A percentile compares a stretch with the other conserved stretches of the same genome.
These are phyloP conservation scores for Eremochloa ophiuroides DNA, from an alignment of 176 grass and related monocot species.

Conservation along the genomic window DNA sequence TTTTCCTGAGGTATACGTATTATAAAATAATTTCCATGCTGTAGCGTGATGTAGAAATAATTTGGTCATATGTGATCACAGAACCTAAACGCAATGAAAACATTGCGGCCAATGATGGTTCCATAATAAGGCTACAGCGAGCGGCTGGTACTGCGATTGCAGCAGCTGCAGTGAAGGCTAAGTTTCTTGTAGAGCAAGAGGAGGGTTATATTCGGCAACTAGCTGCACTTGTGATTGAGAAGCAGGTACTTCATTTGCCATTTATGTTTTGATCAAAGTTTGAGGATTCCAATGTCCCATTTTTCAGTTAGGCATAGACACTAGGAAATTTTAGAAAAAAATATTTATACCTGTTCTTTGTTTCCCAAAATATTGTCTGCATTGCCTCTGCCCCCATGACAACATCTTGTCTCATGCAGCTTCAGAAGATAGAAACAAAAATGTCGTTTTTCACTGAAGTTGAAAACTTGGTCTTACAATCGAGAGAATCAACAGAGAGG, in stretches of 20 bases:
- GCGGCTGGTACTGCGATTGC: constrained; percentile 61
- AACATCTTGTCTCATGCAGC: constrained; percentile 29
- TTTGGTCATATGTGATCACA: constrained; percentile 28
- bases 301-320: not conserved
- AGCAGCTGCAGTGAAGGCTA: constrained; percentile 73
- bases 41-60: not conserved
- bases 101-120: not conserved
- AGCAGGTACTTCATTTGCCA: constrained; percentile 39
- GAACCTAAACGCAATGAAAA: constrained; percentile 33
- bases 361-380: not conserved
- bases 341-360: not conserved
- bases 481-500: constrained; percentile 33
- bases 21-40: not conserved
- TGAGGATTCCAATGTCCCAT: not conserved
- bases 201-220: constrained; percentile 53
- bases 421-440: constrained; percentile 68
- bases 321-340: not conserved
- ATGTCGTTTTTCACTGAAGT: constrained; percentile 48
- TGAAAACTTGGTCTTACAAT: constrained; percentile 33
- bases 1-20: not conserved
- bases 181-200: constrained; percentile 62
- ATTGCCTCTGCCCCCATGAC: not conserved
- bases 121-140: constrained; percentile 47
- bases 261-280: not conserved
- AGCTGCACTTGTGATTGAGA: constrained; percentile 53